Percentiles rank a stretch among this genome's conserved stretches.
Evolutionary conservation across 106 monocot species (phyloP).

Genomic region (Amphibolis antarctica): DNA sequence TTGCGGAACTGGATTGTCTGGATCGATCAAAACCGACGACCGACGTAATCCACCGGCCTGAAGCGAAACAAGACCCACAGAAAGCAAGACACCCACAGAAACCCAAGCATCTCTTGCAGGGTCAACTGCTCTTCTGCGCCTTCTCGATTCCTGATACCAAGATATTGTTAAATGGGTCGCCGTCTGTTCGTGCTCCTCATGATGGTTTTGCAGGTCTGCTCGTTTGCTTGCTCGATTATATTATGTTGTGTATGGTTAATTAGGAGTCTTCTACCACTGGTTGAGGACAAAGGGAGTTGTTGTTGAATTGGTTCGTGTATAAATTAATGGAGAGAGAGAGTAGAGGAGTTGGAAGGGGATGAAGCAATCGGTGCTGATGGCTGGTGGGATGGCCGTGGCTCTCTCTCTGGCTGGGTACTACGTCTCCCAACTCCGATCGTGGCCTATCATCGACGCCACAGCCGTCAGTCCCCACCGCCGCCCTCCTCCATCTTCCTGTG

Average conservation of each 20-base stretch:
- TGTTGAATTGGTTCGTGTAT: neutral
- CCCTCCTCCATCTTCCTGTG: neutral
- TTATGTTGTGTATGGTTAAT: neutral
- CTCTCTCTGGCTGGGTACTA: constrained; percentile 18
- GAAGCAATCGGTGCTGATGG: constrained; percentile 6
- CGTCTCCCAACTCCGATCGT: neutral
- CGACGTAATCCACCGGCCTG: too few species aligned
- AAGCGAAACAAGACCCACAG: too few species aligned
- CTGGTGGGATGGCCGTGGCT: constrained; percentile 13
- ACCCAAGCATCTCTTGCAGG: too few species aligned
- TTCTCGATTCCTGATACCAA: too few species aligned
- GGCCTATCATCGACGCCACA: neutral
- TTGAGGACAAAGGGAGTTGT: neutral
- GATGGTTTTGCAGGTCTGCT: too few species aligned
- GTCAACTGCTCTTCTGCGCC: too few species aligned
- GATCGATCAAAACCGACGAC: too few species aligned
- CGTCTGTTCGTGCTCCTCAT: too few species aligned
- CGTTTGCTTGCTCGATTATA: neutral
- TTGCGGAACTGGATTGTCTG: too few species aligned
- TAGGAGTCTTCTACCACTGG: neutral
- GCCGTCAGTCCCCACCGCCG: neutral
- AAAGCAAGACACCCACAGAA: too few species aligned
- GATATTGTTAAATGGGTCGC: too few species aligned
- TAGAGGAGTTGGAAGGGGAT: neutral
- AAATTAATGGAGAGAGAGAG: neutral